A percentile compares a stretch with the other conserved stretches of the same genome.
Evolutionary conservation across 2,329 filamentous ascomycete genomes (phyloP).

Genomic region (Aspergillus brasiliensis): DNA sequence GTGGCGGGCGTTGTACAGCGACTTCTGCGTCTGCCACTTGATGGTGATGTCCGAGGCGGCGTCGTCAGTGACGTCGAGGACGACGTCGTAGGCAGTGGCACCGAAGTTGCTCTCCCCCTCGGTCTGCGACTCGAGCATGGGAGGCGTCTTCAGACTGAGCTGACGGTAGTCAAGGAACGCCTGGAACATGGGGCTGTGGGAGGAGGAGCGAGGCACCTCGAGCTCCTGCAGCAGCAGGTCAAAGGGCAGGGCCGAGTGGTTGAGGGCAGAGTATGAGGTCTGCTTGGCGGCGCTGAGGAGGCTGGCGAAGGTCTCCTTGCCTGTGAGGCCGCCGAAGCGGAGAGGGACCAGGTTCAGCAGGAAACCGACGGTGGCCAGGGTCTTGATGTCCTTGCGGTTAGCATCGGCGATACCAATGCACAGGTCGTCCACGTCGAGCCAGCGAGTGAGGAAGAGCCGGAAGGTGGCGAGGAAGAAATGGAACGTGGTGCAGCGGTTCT

Average conservation of each 20-base stretch:
- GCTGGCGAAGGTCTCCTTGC: neutral
- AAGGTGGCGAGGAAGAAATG: constrained; percentile 52
- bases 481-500: constrained; percentile 41
- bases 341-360: constrained; percentile 25
- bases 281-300: constrained; percentile 13
- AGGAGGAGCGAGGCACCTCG: constrained; percentile 40
- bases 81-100: constrained; percentile 34
- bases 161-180: constrained; percentile 50
- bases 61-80: constrained; percentile 42
- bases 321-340: neutral
- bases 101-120: constrained; percentile 20
- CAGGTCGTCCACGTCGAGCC: constrained; percentile 42
- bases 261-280: constrained; percentile 41
- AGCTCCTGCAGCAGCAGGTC: constrained; percentile 52
- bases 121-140: constrained; percentile 27
- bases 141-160: constrained; percentile 18
- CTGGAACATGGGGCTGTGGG: constrained; percentile 54
- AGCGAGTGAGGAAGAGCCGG: constrained; percentile 40
- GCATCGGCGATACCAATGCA: constrained; percentile 54
- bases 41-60: constrained; percentile 2
- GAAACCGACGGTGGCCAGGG: constrained; percentile 46
- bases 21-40: neutral
- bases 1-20: too few species aligned
- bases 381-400: constrained; percentile 37
- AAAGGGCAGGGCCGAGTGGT: constrained; percentile 52